Base-by-base conservation (phyloP, 2,329 filamentous ascomycete genomes). In the Penicillium sp. region DNA sequence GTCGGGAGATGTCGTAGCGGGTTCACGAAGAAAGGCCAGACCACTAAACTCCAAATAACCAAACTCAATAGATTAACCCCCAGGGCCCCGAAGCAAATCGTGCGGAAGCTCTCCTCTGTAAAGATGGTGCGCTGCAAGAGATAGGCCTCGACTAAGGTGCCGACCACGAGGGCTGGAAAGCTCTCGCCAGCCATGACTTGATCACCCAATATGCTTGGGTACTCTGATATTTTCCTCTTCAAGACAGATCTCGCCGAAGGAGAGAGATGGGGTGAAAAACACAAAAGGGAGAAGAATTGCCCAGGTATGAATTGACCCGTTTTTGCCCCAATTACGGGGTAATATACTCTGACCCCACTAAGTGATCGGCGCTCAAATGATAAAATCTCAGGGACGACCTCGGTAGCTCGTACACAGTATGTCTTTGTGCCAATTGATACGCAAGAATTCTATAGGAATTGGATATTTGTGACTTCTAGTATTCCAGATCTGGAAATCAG, bases 1-100 rank as follows among this genome's bases (percentile, higher is more conserved):
- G 72, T 71, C 6, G 83, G 82, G 24, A 85, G 60, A 69, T 80
- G 73, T 31, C 82, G 75, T 58, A 85, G 61, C 1, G 82, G 80
- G 53, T 75, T 82, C 52, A 84, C 64, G 59, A 78, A 79, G 24
- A 77, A 70, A 7, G 82, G 82, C 64, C 81, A 84, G 27, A 85
- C 66, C 5, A 83, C 8, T 0, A 79, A 55, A 5, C 59, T 64
- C 70, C 76, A 85, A 19, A 73, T 37, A 8, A 53, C 48, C 22
- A 65, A 57, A 5, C 71, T 24, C 1, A 59, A 8, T 4, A 73
- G 24, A 45, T 73, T 74, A 13, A 67, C 57, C 1, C 57, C 63
- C 7, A 72, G 33, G 2, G 65, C 56, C 1, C 62, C 55, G 1
- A 71, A 49, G 8, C 60, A 53, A 14, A 72, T 48, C 1, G 57